These are phyloP conservation scores for Mikania micrantha DNA, from an alignment of 129 eudicot genomes.

Conservation along the genomic window DNA sequence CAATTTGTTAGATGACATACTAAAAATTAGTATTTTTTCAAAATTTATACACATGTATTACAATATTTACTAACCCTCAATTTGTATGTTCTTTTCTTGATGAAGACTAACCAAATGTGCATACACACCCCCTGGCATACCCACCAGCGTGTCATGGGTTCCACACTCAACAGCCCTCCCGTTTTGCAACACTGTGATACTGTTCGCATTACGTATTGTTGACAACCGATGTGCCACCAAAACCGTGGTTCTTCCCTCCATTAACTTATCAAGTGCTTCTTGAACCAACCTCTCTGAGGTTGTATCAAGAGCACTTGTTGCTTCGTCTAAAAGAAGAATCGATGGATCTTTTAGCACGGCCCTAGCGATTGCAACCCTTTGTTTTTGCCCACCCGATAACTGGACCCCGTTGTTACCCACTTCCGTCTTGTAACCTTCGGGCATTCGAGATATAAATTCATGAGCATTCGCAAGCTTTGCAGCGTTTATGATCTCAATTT, in stretches of 20 bases:
- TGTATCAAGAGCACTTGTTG: constrained; percentile 77
- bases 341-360: constrained; percentile 65
- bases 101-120: constrained; percentile 56
- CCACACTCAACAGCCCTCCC: constrained; percentile 64
- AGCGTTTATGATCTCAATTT: constrained; percentile 62
- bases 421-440: constrained; percentile 56
- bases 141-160: constrained; percentile 52
- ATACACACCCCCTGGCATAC: constrained; percentile 39
- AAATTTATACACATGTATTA: neutral
- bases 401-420: constrained; percentile 73
- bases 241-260: constrained; percentile 65
- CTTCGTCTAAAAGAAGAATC: constrained; percentile 75
- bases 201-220: constrained; percentile 55
- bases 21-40: neutral
- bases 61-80: constrained; percentile 3
- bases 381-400: constrained; percentile 86
- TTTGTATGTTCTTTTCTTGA: constrained; percentile 25
- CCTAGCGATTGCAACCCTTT: constrained; percentile 79
- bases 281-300: constrained; percentile 63
- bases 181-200: constrained; percentile 57
- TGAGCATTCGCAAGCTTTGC: constrained; percentile 81
- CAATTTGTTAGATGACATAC: neutral
- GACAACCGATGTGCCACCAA: constrained; percentile 77
- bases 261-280: constrained; percentile 65
- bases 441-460: constrained; percentile 59